Conservation (phyloP, 1,139 yeast species). For the Pichia sp. region DNA sequence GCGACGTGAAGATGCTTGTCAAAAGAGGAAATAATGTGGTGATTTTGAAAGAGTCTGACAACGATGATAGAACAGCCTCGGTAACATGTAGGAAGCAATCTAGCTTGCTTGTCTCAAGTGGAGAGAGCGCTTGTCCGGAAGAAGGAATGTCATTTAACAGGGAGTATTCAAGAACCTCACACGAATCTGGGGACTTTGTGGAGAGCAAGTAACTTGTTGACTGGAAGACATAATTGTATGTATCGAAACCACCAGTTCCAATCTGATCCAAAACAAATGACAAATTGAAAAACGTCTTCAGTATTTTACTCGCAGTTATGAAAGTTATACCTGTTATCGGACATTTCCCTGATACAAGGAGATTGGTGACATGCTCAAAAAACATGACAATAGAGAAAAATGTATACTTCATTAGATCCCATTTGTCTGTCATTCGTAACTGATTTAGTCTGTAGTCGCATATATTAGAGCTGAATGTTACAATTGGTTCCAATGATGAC, state of each 20-base stretch:
- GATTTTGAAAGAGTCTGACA: slow-evolving; percentile 3
- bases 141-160: slow-evolving; percentile 35
- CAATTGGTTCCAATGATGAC: slow-evolving; percentile 4
- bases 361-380: slow-evolving; percentile 18
- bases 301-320: slow-evolving; percentile 17
- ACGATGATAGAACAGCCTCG: slow-evolving; percentile 40
- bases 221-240: slow-evolving; percentile 58
- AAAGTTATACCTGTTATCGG: slow-evolving; percentile 2
- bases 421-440: slow-evolving; percentile 7
- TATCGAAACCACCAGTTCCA: slow-evolving; percentile 67
- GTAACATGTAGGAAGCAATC: slow-evolving; percentile 51
- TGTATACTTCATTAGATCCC: slow-evolving; percentile 19
- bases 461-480: slow-evolving; percentile 4
- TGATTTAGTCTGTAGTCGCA: slow-evolving; percentile 1
- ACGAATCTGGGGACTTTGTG: slow-evolving; percentile 26
- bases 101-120: slow-evolving; percentile 40
- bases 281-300: slow-evolving; percentile 41
- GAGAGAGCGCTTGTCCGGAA: slow-evolving; percentile 23
- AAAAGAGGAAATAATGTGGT: slow-evolving; percentile 37
- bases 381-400: slow-evolving; percentile 21
- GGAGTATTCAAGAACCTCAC: slow-evolving; percentile 34
- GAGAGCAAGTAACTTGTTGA: slow-evolving; percentile 42
- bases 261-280: slow-evolving; percentile 51
- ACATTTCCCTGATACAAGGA: slow-evolving; percentile 1
- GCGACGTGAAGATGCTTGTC: slow-evolving; percentile 13